A percentile compares a stretch with the other conserved stretches of the same genome.
Conservation (phyloP, 805 yeast species). For the Sugiyamaella americana region DNA sequence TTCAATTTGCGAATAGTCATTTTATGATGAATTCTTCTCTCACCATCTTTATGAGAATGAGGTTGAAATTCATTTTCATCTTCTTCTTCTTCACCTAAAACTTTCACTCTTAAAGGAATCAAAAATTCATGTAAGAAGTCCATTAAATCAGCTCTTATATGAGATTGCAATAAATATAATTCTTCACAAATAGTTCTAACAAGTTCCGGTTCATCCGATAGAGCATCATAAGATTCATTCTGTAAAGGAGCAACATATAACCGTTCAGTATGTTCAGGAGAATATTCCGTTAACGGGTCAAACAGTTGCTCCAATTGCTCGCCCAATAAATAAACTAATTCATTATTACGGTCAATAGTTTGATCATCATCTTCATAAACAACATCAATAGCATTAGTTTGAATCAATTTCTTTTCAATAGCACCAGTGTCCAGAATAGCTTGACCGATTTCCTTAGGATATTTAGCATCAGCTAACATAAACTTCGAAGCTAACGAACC, state of each 20-base stretch:
- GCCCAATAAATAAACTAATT: constrained; percentile 69
- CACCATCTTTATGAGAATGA: not conserved
- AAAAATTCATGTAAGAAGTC: constrained; percentile 71
- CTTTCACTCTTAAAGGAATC: constrained; percentile 69
- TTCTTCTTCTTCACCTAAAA: constrained; percentile 42
- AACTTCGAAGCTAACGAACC: constrained; percentile 71
- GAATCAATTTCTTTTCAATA: constrained; percentile 42
- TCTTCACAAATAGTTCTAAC: constrained; percentile 58
- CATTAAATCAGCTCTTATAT: constrained; percentile 64
- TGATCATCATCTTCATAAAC: constrained; percentile 53
- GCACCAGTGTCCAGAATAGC: constrained; percentile 53
- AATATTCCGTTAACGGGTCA: constrained; percentile 84
- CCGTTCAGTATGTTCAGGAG: constrained; percentile 79
- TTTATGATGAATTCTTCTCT: not conserved
- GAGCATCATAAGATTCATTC: constrained; percentile 7
- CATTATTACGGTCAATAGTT: constrained; percentile 62
- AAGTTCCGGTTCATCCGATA: constrained; percentile 30
- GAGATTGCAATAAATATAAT: constrained; percentile 63
- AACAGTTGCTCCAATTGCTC: constrained; percentile 82
- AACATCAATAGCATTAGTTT: constrained; percentile 63
- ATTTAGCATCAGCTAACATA: constrained; percentile 44
- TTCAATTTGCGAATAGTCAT: constrained; percentile 60
- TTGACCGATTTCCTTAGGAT: constrained; percentile 55
- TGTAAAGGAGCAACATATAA: constrained; percentile 56
- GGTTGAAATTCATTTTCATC: constrained; percentile 3